A percentile compares a stretch with the other conserved stretches of the same genome.
These are phyloP conservation scores for Prunus persica DNA, from an alignment of 306 rosid species.

Conservation along the genomic window Prunus_persica_NCBIv2 NC_034014.1:3706501-3707000, in stretches of 20 bases:
- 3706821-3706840: not conserved
- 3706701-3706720: not conserved
- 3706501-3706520: not conserved
- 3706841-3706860: not conserved
- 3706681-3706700: not conserved
- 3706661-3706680: not conserved
- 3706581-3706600: not conserved
- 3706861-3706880: constrained; percentile 8
- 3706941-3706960: constrained; percentile 1
- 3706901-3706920: constrained; percentile 15
- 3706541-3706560: not conserved
- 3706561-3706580: not conserved
- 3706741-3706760: not conserved
- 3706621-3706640: not conserved
- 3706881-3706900: constrained; percentile 6
- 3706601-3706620: not conserved
- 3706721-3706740: not conserved
- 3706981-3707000: not conserved
- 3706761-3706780: too few relatives aligned
- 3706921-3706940: not conserved
- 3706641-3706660: not conserved
- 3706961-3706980: not conserved
- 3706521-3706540: not conserved
- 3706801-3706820: not conserved
- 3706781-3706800: not conserved